Percentiles rank a stretch among this genome's conserved stretches.
Conservation (phyloP, 2,329 filamentous ascomycete genomes). For the Ascochyta koolunga region DNA sequence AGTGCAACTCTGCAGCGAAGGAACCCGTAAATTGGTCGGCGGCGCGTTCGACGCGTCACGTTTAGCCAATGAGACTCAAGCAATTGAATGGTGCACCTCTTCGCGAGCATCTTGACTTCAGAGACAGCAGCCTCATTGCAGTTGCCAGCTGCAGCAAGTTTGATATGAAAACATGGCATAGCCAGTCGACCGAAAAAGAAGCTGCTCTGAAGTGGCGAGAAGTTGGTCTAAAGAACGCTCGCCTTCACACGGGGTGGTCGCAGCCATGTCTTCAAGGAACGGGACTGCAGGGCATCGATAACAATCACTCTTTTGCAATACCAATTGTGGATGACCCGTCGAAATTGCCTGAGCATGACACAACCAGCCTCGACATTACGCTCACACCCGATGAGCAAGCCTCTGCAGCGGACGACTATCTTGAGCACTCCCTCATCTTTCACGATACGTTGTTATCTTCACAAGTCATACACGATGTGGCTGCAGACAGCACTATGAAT, state of each 20-base stretch:
- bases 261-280: slow-evolving; percentile 36
- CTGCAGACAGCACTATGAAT: slow-evolving; percentile 39
- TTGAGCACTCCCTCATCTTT: slow-evolving; percentile 76
- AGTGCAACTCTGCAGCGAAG: background rate
- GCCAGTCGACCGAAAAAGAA: background rate
- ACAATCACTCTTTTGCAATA: slow-evolving; percentile 23
- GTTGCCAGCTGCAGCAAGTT: slow-evolving; percentile 54
- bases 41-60: slow-evolving; percentile 6
- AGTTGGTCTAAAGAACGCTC: slow-evolving; percentile 19
- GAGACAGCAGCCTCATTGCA: slow-evolving; percentile 57
- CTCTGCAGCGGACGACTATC: slow-evolving; percentile 58
- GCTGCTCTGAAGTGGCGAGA: slow-evolving; percentile 40
- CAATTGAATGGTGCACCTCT: slow-evolving; percentile 69
- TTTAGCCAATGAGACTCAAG: slow-evolving; percentile 47
- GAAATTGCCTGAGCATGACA: slow-evolving; percentile 23
- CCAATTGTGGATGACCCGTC: slow-evolving; percentile 21
- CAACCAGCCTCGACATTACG: slow-evolving; percentile 35
- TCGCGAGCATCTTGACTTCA: slow-evolving; percentile 60
- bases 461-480: slow-evolving; percentile 48
- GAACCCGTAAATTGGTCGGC: background rate
- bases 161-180: slow-evolving; percentile 17
- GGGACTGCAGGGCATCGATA: background rate
- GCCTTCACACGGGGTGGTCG: slow-evolving; percentile 40
- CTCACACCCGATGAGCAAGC: slow-evolving; percentile 22
- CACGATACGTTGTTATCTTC: slow-evolving; percentile 71